Percentiles rank a stretch among this genome's conserved stretches.
Evolutionary conservation across 2,329 filamentous ascomycete species (phyloP).

Genomic region (Cadophora luteo-olivacea): DNA sequence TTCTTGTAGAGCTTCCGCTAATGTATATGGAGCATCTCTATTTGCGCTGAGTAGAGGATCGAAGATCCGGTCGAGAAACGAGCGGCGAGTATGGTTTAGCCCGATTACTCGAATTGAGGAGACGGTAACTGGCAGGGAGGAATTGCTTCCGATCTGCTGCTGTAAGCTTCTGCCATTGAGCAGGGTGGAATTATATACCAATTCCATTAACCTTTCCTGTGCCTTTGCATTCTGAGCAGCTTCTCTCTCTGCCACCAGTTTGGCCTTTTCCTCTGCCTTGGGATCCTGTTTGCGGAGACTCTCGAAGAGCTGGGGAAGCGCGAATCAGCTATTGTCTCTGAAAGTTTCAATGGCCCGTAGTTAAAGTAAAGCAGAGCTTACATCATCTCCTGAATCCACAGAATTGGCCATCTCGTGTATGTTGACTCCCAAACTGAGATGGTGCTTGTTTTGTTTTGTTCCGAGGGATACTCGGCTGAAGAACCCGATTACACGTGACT

Average conservation of each 20-base stretch:
- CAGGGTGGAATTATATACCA: conserved; percentile 56
- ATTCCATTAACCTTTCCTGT: conserved; percentile 66
- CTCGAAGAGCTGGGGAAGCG: conserved; percentile 60
- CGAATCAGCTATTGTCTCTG: conserved; percentile 32
- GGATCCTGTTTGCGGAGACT: conserved; percentile 65
- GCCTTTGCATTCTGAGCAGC: conserved; percentile 49
- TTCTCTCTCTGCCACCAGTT: conserved; percentile 58
- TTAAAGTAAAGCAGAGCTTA: conserved; percentile 45
- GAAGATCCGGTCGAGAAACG: conserved; percentile 84
- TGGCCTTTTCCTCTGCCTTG: conserved; percentile 63
- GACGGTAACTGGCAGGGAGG: conserved; percentile 85
- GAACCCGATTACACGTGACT: not conserved
- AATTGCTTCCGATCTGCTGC: conserved; percentile 76
- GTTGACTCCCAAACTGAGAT: not conserved
- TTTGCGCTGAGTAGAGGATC: conserved; percentile 76
- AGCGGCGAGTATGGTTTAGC: conserved; percentile 80
- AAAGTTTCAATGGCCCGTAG: conserved; percentile 13
- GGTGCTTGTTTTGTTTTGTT: not conserved
- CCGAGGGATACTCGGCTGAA: not conserved
- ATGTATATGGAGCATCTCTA: conserved; percentile 71
- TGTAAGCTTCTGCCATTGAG: conserved; percentile 20
- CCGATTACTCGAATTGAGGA: conserved; percentile 85
- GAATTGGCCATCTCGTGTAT: conserved; percentile 37
- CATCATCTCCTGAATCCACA: conserved; percentile 51
- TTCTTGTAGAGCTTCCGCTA: conserved; percentile 78